Conservation (phyloP, 345 rosid genomes). For the Carallia pectinifolia region DNA sequence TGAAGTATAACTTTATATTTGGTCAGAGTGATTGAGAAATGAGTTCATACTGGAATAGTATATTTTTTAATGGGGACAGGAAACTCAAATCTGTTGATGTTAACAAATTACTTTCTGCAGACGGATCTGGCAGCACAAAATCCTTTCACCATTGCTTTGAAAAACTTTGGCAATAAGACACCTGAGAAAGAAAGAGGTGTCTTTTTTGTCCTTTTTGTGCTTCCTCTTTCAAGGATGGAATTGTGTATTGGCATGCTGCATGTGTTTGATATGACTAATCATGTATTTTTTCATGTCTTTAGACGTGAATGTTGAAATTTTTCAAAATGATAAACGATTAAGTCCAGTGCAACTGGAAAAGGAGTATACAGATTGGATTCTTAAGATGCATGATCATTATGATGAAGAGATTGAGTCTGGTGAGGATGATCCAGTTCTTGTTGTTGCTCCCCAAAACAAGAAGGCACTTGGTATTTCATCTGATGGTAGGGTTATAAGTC, state of each 20-base stretch:
- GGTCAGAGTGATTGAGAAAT: neutral
- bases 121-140: conserved; percentile 61
- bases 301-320: conserved; percentile 45
- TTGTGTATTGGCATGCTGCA: neutral
- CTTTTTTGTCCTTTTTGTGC: neutral
- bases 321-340: conserved; percentile 35
- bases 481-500: conserved; percentile 41
- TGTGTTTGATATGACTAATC: neutral
- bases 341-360: conserved; percentile 45
- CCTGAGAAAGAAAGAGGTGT: conserved; percentile 47
- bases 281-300: conserved; percentile 11
- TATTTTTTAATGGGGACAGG: neutral
- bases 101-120: conserved; percentile 34
- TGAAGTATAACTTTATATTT: neutral
- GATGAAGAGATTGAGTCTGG: conserved; percentile 61
- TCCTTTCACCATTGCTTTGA: conserved; percentile 54
- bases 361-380: conserved; percentile 62
- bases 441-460: conserved; percentile 44
- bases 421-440: conserved; percentile 49
- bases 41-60: neutral
- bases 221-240: neutral
- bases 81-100: neutral
- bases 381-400: conserved; percentile 56
- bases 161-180: conserved; percentile 45
- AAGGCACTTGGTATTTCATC: conserved; percentile 50